These are phyloP conservation scores for Actinidia arguta DNA, from an alignment of 179 eudicot species.

Conservation along the genomic window DNA sequence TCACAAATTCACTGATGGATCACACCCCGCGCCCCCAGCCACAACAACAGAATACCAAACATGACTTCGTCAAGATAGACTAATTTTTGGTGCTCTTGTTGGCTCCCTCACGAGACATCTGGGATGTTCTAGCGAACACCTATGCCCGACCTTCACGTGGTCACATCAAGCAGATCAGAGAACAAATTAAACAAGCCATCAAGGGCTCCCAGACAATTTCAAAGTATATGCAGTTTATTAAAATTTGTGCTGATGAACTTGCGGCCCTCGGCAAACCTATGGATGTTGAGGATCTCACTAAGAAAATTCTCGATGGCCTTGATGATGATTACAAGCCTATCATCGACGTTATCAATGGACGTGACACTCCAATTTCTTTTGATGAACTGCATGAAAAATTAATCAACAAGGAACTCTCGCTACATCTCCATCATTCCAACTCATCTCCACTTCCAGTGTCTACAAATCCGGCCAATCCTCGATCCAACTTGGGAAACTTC, in stretches of 20 bases:
- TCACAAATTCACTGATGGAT: slow-evolving; percentile 18
- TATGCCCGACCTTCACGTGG: background rate
- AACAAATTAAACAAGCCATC: background rate
- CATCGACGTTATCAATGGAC: too few relatives aligned
- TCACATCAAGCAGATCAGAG: slow-evolving; percentile 19
- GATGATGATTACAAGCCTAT: too few relatives aligned
- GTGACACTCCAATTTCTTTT: too few relatives aligned
- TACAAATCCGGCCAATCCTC: too few relatives aligned
- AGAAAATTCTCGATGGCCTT: too few relatives aligned
- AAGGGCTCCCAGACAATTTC: background rate
- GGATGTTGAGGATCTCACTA: too few relatives aligned
- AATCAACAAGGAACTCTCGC: too few relatives aligned
- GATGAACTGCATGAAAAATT: too few relatives aligned
- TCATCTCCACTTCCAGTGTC: too few relatives aligned
- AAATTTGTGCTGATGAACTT: background rate
- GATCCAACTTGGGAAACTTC: too few relatives aligned
- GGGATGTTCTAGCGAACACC: slow-evolving; percentile 14
- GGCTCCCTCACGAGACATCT: too few relatives aligned
- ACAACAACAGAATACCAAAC: slow-evolving; percentile 3
- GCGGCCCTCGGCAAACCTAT: background rate
- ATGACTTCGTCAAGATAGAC: slow-evolving; percentile 22
- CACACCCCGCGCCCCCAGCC: background rate
- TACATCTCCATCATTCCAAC: too few relatives aligned
- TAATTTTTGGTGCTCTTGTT: slow-evolving; percentile 20
- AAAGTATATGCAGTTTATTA: background rate